phyloP scores from a whole-genome alignment of 768 basidiomycete genomes.

The Saitozyma sp. region DNA sequence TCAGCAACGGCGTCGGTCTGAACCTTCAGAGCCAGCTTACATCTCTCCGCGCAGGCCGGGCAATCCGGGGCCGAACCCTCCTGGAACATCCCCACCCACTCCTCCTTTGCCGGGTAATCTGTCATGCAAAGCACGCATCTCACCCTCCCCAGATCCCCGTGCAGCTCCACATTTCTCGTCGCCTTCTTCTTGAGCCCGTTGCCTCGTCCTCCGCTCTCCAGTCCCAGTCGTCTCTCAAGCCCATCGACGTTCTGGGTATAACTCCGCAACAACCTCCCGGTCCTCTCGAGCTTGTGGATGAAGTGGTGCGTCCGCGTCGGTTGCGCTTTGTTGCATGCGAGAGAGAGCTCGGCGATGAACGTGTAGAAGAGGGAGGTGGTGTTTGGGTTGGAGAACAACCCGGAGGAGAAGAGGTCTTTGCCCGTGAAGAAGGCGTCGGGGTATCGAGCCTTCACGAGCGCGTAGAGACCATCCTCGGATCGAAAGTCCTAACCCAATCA shows the following conservation, averaged over 20 bases:
- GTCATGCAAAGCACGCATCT: conserved; percentile 82
- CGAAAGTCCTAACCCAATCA: no score
- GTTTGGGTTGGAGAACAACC: conserved; percentile 78
- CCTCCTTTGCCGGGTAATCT: conserved; percentile 68
- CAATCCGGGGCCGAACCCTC: conserved; percentile 77
- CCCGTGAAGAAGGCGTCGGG: conserved; percentile 83
- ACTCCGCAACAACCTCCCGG: conserved; percentile 78
- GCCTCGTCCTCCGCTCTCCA: conserved; percentile 67
- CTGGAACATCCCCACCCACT: conserved; percentile 66
- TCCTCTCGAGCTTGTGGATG: conserved; percentile 76
- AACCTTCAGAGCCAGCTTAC: conserved; percentile 59
- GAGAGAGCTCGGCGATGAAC: conserved; percentile 86
- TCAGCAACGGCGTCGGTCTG: not conserved
- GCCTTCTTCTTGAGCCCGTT: conserved; percentile 67
- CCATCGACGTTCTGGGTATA: conserved; percentile 99
- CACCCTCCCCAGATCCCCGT: conserved; percentile 90
- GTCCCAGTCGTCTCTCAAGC: conserved; percentile 76
- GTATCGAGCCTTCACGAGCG: conserved; percentile 80
- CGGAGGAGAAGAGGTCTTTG: conserved; percentile 91
- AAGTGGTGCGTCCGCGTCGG: conserved; percentile 88
- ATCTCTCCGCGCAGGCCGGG: conserved; percentile 76
- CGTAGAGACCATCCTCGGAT: conserved; percentile 87
- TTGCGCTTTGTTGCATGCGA: conserved; percentile 64
- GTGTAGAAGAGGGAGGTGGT: conserved; percentile 90
- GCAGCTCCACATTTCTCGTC: conserved; percentile 85